Base-by-base conservation (phyloP, 495 filamentous ascomycete genomes). In the Penicillium flavigenum region DNA sequence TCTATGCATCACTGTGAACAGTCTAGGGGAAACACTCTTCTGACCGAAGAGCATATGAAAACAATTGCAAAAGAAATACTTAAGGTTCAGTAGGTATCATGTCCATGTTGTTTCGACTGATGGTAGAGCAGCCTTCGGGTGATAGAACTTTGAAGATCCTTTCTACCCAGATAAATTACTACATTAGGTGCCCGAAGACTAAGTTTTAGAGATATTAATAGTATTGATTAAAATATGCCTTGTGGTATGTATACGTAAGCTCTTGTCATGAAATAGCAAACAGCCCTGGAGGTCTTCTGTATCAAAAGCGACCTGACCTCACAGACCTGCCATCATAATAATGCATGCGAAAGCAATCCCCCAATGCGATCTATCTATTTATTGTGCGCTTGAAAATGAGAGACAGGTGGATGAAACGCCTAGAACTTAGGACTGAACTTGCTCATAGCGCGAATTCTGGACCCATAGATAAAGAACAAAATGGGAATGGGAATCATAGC, bases 401-500 rank as follows among this genome's bases (percentile, higher is more conserved):
- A 47, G 29, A 19, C 3, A 31, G 14, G 16, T 29, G 7, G 1
- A 27, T n/a, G 26, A 12, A 41, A 19, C 5, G 5, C 16, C 62
- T 62, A 76, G n/a, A 76, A 70, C 67, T 77, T 74, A 10, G 77
- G 77, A 14, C 67, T 69, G 56, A 76, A 79, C 47, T 70, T 76
- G 60, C 78, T 82, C 75, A 76, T 71, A 36, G 65, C 68, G 43
- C 87, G 72, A 42, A 92, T 85, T 70, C 74, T 79, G 64, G 77
- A 79, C 4, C 88, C 88, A 60, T 82, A 90, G n/a, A 82, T 68
- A 61, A 77, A 90, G 68, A 92, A 91, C 29, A 88, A 61, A 49
- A 88, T 75, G 5, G 88, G 88, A 20, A 90, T 84, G 0, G 88
- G 88, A 11, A 90, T 76, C 72, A 91, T 79, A 7, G 81, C 76